Evolutionary conservation across 2,329 filamentous ascomycete species (phyloP), one percentile per base, ranked within the genome.

Genomic region (Endocalyx cinctus): DNA sequence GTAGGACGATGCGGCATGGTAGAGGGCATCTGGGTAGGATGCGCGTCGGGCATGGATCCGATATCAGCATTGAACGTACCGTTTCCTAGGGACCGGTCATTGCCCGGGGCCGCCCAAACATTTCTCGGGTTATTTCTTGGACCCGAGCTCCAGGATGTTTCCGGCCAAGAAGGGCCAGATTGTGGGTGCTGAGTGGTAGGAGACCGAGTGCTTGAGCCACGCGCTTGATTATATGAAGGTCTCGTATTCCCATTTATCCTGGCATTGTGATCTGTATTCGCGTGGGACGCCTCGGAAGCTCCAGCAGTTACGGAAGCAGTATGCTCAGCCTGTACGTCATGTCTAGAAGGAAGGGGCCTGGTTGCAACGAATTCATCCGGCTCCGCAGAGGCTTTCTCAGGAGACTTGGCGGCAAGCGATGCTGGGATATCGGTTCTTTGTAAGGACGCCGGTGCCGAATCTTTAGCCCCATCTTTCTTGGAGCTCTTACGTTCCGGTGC

Each of bases 91-190:
- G 77, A 79, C 34, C 79, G 73, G 45, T 85, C 79, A 47, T 75
- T 81, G 34, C 77, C 77, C n/a, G 79, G 81, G 27, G 82, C 77
- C 13, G 79, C 84, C 84, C 84, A 89, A 13, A 88, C 81, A 51
- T 82, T 86, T 29, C 72, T 67, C 10, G 67, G 57, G 10, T 64
- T 43, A 27, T 66, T 61, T 29, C 69, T 70, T 23, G 61, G 53
- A 14, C 54, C 53, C 17, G 62, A 50, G 17, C 62, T 62, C 76
- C 77, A 80, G 2, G 68, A 59, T 10, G 46, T n/a, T 18, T 54
- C 53, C 19, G 46, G 46, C 55, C 55, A 58, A 2, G 44, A 27
- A n/a, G 33, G 29, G 10, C 42, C 18, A 1, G 66, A 44, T 28
- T 67, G 64, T 7, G 65, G 16, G 29, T 50, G 47, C 10, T 40